Base-by-base conservation (phyloP, 2,329 filamentous ascomycete genomes). In the Alternaria sp. region DNA sequence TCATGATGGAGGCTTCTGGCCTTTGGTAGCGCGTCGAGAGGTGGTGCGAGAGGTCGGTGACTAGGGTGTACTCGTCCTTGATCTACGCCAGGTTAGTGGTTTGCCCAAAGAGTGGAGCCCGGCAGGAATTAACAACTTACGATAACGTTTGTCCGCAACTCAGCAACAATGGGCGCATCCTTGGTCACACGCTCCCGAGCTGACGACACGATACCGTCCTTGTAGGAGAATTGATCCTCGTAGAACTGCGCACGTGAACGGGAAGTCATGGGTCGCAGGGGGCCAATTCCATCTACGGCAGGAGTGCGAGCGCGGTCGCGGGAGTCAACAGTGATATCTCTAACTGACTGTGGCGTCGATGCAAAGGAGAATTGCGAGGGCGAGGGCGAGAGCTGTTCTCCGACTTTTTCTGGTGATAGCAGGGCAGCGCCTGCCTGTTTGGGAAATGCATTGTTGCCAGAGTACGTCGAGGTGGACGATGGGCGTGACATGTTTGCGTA, bases 11-110 rank as follows among this genome's bases (percentile, higher is more conserved):
- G 2, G 87, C 86, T 56, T 91, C 84, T 3, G 91, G 87, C 28
- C 91, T 86, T 60, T 90, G 87, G 73, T 93, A 97, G 45, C 92
- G 86, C 59, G 86, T 84, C 2, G 91, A 90, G 14, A 97, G 82
- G 61, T 89, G 86, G 64, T 88, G 85, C 3, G 90, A 89, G 17
- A 96, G 82, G 69, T 90, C 87, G 10, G 87, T 90, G 49, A 93
- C 87, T 64, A 95, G 86, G 8, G 85, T 87, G 70, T 88, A 89
- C 68, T 93, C 89, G 72, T 94, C 90, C 65, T 88, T 85, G 69
- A 93, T 86, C 87, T 93, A 65, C 36, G 49, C 58, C 37, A 39
- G 60, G 65, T 74, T 62, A 74, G 69, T 60, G 62, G 50, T 54
- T 42, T 54, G 14, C 41, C 41, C 36, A 56, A 42, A 58, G 51